A percentile compares a stretch with the other conserved stretches of the same genome.
phyloP scores from a whole-genome alignment of 2,329 filamentous ascomycete genomes.

The Colletotrichum tabaci region DNA sequence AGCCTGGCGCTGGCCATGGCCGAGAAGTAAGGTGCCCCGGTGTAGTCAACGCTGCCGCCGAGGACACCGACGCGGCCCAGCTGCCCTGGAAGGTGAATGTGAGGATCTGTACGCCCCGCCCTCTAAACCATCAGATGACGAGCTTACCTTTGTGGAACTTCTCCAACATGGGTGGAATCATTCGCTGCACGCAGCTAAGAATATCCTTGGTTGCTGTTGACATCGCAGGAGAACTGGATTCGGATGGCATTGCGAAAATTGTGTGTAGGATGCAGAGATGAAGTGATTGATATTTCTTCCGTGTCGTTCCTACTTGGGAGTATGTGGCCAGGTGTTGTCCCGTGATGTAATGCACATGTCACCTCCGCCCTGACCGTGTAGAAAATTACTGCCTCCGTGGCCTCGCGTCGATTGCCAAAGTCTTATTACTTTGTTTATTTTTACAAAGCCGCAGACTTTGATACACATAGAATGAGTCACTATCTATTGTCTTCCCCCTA shows the following conservation, averaged over 20 bases:
- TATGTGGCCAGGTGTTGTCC: too few species aligned
- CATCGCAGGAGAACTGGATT: slow-evolving; percentile 62
- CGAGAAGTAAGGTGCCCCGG: slow-evolving; percentile 97
- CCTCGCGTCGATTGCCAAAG: too few species aligned
- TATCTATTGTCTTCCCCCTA: too few species aligned
- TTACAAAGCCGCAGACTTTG: too few species aligned
- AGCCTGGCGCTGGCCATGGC: slow-evolving; percentile 95
- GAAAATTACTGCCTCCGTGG: too few species aligned
- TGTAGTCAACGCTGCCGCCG: slow-evolving; percentile 95
- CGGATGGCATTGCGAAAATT: slow-evolving; percentile 33
- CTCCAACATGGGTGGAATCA: slow-evolving; percentile 95
- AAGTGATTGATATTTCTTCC: too few species aligned
- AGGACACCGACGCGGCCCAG: slow-evolving; percentile 93
- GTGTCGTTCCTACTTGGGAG: too few species aligned
- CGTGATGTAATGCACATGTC: too few species aligned
- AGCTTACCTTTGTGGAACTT: slow-evolving; percentile 92
- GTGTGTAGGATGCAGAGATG: not conserved
- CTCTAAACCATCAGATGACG: not conserved
- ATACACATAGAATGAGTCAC: too few species aligned
- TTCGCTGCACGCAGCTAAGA: slow-evolving; percentile 85
- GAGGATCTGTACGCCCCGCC: not conserved
- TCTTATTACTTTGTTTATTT: too few species aligned
- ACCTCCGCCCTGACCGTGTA: too few species aligned
- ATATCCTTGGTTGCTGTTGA: slow-evolving; percentile 81
- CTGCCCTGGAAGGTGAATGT: slow-evolving; percentile 74